A percentile compares a stretch with the other conserved stretches of the same genome.
phyloP scores from a whole-genome alignment of 164 flowering plant species.

The Malania oleifera region DNA sequence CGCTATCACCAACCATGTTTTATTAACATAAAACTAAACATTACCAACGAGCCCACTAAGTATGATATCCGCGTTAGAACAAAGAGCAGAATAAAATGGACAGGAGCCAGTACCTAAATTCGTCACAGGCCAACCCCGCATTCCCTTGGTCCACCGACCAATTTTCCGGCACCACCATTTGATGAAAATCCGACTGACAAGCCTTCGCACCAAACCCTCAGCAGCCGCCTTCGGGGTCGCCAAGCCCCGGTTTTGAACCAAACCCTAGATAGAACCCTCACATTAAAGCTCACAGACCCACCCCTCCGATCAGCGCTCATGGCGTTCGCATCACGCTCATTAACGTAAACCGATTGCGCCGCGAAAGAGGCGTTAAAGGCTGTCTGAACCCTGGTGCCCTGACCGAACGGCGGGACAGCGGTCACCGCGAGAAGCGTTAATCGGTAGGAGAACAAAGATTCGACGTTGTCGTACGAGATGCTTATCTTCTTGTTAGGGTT shows the following conservation, averaged over 20 bases:
- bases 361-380: background rate
- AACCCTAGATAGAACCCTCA: background rate
- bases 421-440: background rate
- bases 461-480: background rate
- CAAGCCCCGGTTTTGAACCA: background rate
- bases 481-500: conserved; percentile 1
- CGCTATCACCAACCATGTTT: no score
- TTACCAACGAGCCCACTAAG: no score
- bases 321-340: background rate
- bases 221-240: background rate
- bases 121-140: background rate
- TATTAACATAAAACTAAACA: no score
- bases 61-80: no score
- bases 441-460: background rate
- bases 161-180: background rate
- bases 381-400: background rate
- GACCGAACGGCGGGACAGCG: background rate
- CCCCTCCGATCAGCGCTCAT: background rate
- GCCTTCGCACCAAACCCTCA: background rate
- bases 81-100: no score
- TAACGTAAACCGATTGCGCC: background rate
- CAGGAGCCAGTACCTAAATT: background rate
- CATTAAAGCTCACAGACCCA: background rate
- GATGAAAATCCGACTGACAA: background rate
- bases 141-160: background rate